A percentile compares a stretch with the other conserved stretches of the same genome.
These are phyloP conservation scores for Endocarpon pusillum DNA, from an alignment of 495 filamentous ascomycete genomes.

Conservation along the genomic window DNA sequence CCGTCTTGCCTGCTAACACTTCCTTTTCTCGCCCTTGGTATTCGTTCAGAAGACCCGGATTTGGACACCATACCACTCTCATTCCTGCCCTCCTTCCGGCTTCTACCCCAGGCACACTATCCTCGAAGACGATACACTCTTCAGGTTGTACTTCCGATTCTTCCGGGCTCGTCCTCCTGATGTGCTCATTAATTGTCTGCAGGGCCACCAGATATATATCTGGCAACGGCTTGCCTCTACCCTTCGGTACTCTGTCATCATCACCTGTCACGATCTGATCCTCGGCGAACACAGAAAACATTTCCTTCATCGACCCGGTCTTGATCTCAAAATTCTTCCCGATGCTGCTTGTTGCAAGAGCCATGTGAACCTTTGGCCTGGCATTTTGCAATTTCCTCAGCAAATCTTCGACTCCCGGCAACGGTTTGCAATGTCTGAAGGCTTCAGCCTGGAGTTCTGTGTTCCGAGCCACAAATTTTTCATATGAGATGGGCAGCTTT, in stretches of 20 bases:
- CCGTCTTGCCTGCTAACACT: slow-evolving; percentile 71
- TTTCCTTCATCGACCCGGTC: slow-evolving; percentile 48
- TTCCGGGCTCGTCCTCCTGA: slow-evolving; percentile 39
- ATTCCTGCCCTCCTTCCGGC: slow-evolving; percentile 82
- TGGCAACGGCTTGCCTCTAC: slow-evolving; percentile 79
- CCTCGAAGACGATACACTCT: slow-evolving; percentile 94
- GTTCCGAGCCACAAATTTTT: slow-evolving; percentile 18
- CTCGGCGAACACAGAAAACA: slow-evolving; percentile 58
- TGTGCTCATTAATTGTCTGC: slow-evolving; percentile 59
- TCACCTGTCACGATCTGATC: slow-evolving; percentile 67
- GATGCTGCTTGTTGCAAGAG: slow-evolving; percentile 70
- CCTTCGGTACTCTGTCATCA: slow-evolving; percentile 60
- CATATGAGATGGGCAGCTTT: slow-evolving; percentile 16
- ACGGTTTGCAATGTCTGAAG: slow-evolving; percentile 16
- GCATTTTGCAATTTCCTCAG: slow-evolving; percentile 20
- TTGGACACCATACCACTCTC: slow-evolving; percentile 87
- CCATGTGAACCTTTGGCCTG: slow-evolving; percentile 48
- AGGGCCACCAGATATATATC: slow-evolving; percentile 90
- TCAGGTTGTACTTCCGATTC: slow-evolving; percentile 47
- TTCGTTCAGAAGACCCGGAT: slow-evolving; percentile 58
- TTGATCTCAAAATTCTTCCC: slow-evolving; percentile 60
- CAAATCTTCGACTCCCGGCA: slow-evolving; percentile 21
- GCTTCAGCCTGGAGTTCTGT: slow-evolving; percentile 8
- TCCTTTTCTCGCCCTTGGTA: slow-evolving; percentile 60
- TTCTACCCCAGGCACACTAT: slow-evolving; percentile 84